Conservation (phyloP, 805 yeast genomes). For the Middelhovenomyces tepae region DNA sequence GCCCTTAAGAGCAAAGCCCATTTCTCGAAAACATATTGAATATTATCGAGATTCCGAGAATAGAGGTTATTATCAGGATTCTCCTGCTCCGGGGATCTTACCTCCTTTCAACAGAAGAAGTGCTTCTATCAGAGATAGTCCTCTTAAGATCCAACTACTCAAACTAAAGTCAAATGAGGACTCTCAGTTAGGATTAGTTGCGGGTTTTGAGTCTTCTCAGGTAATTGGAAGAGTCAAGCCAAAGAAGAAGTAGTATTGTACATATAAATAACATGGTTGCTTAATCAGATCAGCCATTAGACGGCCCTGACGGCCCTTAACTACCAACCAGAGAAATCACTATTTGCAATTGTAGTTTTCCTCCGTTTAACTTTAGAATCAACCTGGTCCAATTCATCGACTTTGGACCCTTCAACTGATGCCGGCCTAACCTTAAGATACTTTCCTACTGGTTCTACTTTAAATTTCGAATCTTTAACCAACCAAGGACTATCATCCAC, state of each 20-base stretch:
- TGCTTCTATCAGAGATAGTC: constrained; percentile 9
- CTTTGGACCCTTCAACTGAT: not conserved
- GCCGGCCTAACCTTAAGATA: constrained; percentile 11
- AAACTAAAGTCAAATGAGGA: constrained; percentile 5
- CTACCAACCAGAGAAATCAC: constrained; percentile 20
- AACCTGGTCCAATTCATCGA: constrained; percentile 2
- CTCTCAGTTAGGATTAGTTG: constrained; percentile 5
- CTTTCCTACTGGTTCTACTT: constrained; percentile 14
- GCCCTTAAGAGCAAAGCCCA: constrained; percentile 82
- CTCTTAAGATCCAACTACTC: constrained; percentile 6
- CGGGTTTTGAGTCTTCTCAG: constrained; percentile 5
- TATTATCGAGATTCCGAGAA: constrained; percentile 63
- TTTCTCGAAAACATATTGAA: constrained; percentile 66
- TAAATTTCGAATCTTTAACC: constrained; percentile 6
- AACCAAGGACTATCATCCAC: constrained; percentile 20
- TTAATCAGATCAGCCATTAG: not conserved
- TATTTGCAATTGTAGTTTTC: constrained; percentile 14
- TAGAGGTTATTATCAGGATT: constrained; percentile 75
- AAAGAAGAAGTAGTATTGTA: constrained; percentile 2
- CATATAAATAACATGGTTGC: not conserved
- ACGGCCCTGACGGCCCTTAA: not conserved
- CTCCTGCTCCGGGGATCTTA: constrained; percentile 35
- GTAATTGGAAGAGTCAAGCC: constrained; percentile 1
- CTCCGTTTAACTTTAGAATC: constrained; percentile 7
- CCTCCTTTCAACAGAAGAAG: constrained; percentile 15